phyloP scores from a whole-genome alignment of 2,329 filamentous ascomycete species.

The Hypocrella siamensis region DNA sequence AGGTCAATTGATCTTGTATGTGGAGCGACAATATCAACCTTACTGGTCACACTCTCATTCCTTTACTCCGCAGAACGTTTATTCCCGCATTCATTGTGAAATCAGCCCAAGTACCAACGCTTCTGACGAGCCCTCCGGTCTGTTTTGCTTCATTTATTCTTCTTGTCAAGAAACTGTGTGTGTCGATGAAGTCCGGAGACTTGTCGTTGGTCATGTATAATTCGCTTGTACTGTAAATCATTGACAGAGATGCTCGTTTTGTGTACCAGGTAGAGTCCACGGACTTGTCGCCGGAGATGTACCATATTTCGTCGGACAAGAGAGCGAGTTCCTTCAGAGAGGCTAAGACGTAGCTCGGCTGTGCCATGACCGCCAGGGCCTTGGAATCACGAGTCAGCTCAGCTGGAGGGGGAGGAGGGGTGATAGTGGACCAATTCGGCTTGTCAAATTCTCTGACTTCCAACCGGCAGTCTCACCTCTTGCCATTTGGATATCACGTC shows the following conservation, averaged over 20 bases:
- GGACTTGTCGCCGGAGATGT: slow-evolving; percentile 63
- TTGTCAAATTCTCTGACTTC: too few relatives aligned
- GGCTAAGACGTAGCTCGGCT: slow-evolving; percentile 59
- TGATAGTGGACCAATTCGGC: background rate
- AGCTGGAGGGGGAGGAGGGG: background rate
- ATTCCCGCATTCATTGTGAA: slow-evolving; percentile 65
- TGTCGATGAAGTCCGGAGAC: slow-evolving; percentile 58
- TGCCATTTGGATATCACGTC: slow-evolving; percentile 67
- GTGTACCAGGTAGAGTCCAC: slow-evolving; percentile 84
- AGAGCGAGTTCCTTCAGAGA: slow-evolving; percentile 66
- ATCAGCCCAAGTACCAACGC: slow-evolving; percentile 60
- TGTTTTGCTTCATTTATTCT: slow-evolving; percentile 54
- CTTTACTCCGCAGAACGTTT: slow-evolving; percentile 79
- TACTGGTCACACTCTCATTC: slow-evolving; percentile 51
- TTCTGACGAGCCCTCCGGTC: slow-evolving; percentile 45
- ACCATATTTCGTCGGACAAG: slow-evolving; percentile 86
- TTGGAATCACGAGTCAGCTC: slow-evolving; percentile 17
- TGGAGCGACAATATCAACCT: too few relatives aligned
- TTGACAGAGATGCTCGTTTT: slow-evolving; percentile 39
- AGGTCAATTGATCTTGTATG: too few relatives aligned
- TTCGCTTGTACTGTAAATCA: slow-evolving; percentile 58
- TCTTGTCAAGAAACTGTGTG: slow-evolving; percentile 63
- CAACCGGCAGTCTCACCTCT: slow-evolving; percentile 41
- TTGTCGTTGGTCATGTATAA: slow-evolving; percentile 88
- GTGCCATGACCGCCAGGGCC: slow-evolving; percentile 83